Conservation (phyloP, 108 stramenopile genomes). For the Cyclotella choctawhatcheeana region DNA sequence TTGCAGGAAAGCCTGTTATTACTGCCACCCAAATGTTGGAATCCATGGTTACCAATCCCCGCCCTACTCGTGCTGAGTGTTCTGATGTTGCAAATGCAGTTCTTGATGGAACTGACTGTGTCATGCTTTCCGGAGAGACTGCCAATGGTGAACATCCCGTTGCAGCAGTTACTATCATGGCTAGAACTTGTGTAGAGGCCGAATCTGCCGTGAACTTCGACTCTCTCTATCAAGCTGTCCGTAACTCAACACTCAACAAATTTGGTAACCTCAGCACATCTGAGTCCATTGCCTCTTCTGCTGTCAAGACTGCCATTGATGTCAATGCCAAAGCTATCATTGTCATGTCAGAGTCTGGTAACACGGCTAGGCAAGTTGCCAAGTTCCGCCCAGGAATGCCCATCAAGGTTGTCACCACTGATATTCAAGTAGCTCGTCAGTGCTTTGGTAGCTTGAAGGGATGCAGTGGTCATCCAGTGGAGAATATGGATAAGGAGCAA, state of each 20-base stretch:
- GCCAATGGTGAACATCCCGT: constrained; percentile 82
- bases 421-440: constrained; percentile 59
- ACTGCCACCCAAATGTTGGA: constrained; percentile 99
- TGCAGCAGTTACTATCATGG: constrained; percentile 94
- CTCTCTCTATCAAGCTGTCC: constrained; percentile 67
- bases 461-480: constrained; percentile 52
- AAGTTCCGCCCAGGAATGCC: constrained; percentile 72
- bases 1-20: constrained; percentile 94
- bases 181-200: constrained; percentile 89
- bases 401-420: constrained; percentile 59
- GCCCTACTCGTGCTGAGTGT: constrained; percentile 99
- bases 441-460: constrained; percentile 64
- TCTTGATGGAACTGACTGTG: constrained; percentile 88
- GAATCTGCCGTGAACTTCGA: constrained; percentile 73
- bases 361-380: constrained; percentile 75
- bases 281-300: constrained; percentile 92
- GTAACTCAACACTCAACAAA: constrained; percentile 59
- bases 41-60: constrained; percentile 96
- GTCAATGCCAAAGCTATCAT: constrained; percentile 81
- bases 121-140: constrained; percentile 95
- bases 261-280: constrained; percentile 56
- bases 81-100: constrained; percentile 99
- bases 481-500: constrained; percentile 57
- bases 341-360: constrained; percentile 90
- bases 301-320: constrained; percentile 95